These are phyloP conservation scores for Penicillium expansum DNA, from an alignment of 2,329 filamentous ascomycete species.

Conservation along the genomic window DNA sequence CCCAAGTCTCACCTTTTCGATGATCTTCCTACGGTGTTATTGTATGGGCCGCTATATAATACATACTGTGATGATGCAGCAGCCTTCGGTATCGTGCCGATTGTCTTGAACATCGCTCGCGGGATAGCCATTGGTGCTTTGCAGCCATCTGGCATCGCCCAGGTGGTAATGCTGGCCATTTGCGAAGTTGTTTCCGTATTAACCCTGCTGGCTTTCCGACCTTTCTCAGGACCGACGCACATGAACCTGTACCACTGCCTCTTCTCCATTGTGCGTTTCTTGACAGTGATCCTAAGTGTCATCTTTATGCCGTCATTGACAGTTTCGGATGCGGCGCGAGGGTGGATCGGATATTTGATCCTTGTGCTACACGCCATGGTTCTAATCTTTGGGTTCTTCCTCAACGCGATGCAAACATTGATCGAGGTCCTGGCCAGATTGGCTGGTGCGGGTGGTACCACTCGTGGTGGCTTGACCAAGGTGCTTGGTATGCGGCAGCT, in stretches of 20 bases:
- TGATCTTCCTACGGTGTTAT: conserved; percentile 81
- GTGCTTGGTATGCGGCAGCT: conserved; percentile 88
- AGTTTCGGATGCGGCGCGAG: conserved; percentile 74
- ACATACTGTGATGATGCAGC: conserved; percentile 94
- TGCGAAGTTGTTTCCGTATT: conserved; percentile 90
- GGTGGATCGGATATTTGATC: conserved; percentile 94
- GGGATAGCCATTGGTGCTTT: conserved; percentile 90
- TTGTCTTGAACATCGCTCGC: conserved; percentile 78
- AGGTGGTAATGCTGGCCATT: conserved; percentile 86
- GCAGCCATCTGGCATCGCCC: conserved; percentile 87
- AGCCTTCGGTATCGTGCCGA: conserved; percentile 82
- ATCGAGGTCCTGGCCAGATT: conserved; percentile 83
- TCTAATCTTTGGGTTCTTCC: conserved; percentile 84
- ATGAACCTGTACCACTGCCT: conserved; percentile 96
- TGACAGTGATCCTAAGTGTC: conserved; percentile 72
- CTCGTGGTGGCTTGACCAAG: conserved; percentile 79
- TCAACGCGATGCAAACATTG: conserved; percentile 86
- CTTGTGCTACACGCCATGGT: conserved; percentile 81
- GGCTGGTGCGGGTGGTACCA: conserved; percentile 73
- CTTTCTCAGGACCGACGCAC: conserved; percentile 85
- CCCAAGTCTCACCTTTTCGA: conserved; percentile 89
- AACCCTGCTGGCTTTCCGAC: conserved; percentile 82
- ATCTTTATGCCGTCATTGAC: conserved; percentile 81
- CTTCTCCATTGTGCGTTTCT: conserved; percentile 73
- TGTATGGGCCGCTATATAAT: conserved; percentile 94